Base-by-base conservation (phyloP, 83 land plant species). In the Thuja plicata region DNA sequence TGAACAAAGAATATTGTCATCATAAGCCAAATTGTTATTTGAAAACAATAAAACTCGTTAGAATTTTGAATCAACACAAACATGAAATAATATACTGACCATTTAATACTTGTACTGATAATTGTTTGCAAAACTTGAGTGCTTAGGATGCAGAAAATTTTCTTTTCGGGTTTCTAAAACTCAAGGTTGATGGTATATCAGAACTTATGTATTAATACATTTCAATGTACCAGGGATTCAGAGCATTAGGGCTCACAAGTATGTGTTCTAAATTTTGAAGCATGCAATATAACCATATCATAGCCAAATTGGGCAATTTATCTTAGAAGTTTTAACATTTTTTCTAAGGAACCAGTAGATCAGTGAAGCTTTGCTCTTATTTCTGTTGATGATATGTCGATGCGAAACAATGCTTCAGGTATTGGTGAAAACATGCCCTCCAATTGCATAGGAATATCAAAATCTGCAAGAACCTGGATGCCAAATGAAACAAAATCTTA, bases 341-440 rank as follows among this genome's bases (percentile, higher is more conserved):
- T n/a, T 90, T 16, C 88, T 77, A 24, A 78, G 89, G 50, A 91
- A 86, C 76, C 90, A 88, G 77, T 87, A 87, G 60, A 86, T 79
- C 85, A 92, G 74, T 46, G 32, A 57, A 48, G 37, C 34, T 83
- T 92, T 89, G 88, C 90, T 88, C 98, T 91, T 81, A 98, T 89
- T 86, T 96, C 95, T 15, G 98, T 96, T 45, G 99, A 98, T 84
- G 98, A 98, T 40, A 98, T 92, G 90, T 98, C 98, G 91, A 96
- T 90, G n/a, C 95, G 95, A 88, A 98, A 98, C 48, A 70, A 89
- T 2, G 92, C 92, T 66, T 66, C 93, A 79, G 99, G 97, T 86
- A 98, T 93, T 85, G 95, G 86, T 88, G 93, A 86, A 90, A 98
- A 97, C 95, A 96, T 93, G 87, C 82, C 94, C 86, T 88, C 86